These are phyloP conservation scores for Aspergillus quadricinctus DNA, from an alignment of 2,329 filamentous ascomycete species.

Conservation along the genomic window DNA sequence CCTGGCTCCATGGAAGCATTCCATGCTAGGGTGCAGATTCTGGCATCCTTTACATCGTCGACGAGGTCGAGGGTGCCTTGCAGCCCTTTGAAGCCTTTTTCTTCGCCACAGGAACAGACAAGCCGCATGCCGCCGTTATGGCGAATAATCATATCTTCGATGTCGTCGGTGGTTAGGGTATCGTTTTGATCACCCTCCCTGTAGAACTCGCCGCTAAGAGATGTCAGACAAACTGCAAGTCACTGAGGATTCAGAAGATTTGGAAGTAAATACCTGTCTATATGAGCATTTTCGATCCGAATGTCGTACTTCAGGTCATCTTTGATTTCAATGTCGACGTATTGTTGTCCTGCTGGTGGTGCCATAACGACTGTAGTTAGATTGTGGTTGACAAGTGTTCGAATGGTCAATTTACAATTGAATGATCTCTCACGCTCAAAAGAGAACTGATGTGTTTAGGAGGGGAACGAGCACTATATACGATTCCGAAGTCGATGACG, in stretches of 20 bases:
- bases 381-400: not conserved
- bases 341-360: not conserved
- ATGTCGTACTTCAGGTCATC: constrained; percentile 13
- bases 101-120: constrained; percentile 9
- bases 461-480: too few relatives aligned
- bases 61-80: constrained; percentile 9
- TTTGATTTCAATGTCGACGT: constrained; percentile 8
- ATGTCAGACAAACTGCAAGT: not conserved
- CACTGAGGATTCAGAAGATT: not conserved
- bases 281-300: constrained; percentile 9
- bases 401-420: not conserved
- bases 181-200: constrained; percentile 6
- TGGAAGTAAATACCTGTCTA: constrained; percentile 6
- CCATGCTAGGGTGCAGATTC: constrained; percentile 12
- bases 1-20: constrained; percentile 8
- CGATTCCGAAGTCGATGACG: too few relatives aligned
- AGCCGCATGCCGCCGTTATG: constrained; percentile 8
- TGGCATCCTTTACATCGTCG: constrained; percentile 9
- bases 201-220: constrained; percentile 9
- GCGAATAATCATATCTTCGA: constrained; percentile 11
- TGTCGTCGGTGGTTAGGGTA: constrained; percentile 10
- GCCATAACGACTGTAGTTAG: not conserved
- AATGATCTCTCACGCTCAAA: too few relatives aligned
- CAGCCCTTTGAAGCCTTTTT: constrained; percentile 4
- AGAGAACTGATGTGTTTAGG: too few relatives aligned